Percentiles rank a stretch among this genome's conserved stretches.
phyloP scores from a whole-genome alignment of 257 asterid genomes.

The Henckelia pumila region DNA sequence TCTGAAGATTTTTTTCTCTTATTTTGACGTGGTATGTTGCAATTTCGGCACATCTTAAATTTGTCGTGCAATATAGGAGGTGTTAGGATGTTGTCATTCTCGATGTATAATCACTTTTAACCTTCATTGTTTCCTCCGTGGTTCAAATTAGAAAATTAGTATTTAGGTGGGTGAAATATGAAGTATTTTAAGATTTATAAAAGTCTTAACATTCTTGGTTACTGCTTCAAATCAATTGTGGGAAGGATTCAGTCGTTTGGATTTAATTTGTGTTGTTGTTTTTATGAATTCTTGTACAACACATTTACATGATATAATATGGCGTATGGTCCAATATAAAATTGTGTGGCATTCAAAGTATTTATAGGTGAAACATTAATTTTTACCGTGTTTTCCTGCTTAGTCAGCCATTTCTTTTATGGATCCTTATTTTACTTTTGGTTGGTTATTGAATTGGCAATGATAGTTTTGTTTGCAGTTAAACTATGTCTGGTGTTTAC shows the following conservation, averaged over 20 bases:
- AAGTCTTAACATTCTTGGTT: not conserved
- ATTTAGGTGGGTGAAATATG: not conserved
- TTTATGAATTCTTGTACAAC: not conserved
- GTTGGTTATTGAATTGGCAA: conserved; percentile 8
- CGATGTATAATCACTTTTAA: not conserved
- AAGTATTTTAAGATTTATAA: no score
- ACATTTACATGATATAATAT: not conserved
- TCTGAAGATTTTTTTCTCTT: not conserved
- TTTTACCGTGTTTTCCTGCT: not conserved
- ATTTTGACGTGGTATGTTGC: not conserved
- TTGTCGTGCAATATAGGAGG: not conserved
- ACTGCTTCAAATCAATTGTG: not conserved
- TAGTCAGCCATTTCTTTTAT: not conserved
- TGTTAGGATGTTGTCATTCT: not conserved
- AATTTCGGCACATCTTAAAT: not conserved
- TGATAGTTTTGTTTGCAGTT: not conserved
- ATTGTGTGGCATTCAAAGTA: not conserved
- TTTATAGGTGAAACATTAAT: not conserved
- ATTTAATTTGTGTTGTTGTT: no score
- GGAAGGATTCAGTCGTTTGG: not conserved
- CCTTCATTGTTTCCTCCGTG: not conserved
- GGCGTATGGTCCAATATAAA: not conserved
- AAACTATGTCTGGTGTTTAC: not conserved
- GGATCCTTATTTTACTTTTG: conserved; percentile 7
- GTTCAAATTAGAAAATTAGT: not conserved